Evolutionary conservation across 129 eudicot genomes (phyloP), one percentile per base, ranked within the genome.

Genomic region (Arctium lappa): DNA sequence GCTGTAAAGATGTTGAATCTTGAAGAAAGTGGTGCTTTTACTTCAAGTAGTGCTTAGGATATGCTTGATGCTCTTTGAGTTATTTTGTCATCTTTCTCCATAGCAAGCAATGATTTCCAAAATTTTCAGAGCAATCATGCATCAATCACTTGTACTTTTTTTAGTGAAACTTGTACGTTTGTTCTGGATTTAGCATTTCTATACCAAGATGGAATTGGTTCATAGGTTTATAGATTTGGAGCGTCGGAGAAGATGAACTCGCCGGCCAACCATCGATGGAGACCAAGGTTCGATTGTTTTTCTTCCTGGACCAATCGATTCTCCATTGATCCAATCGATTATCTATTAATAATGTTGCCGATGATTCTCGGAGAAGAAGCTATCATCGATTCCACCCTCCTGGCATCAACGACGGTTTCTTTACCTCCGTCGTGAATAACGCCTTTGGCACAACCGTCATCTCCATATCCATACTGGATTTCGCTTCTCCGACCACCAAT

Each of bases 11-110:
- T 93, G 5, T 75, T 95, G 86, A 91, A 95, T 84, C 85, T 95
- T 87, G 99, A 95, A 84, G 92, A 93, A 53, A 98, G 98, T 0
- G 99, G 98, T 0, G 93, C 98, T 16, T 95, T 93, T 40, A 95
- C 93, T 38, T 86, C 87, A 12, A 95, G 99, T 80, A 83, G 99
- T 76, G 98, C 99, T 12, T 89, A 95, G 40, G 98, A 95, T 78
- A 86, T 95, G 87, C 97, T 91, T 78, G 89, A 88, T 86, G 86
- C 78, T 4, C 91, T 90, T 79, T 91, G 77, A 90, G 63, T 1
- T 37, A 5, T 75, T 81, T 60, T 46, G 39, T 76, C 38, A 38
- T 12, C 46, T 80, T 69, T 83, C 15, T 36, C 29, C 22, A 63
- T 8, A 29, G 68, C 34, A 22, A 73, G 42, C 3, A 73, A 39